A percentile compares a stretch with the other conserved stretches of the same genome.
Evolutionary conservation across 225 moss, liverwort and hornwort genomes (phyloP).

Genomic region (Pseudoscleropodium purum): DNA sequence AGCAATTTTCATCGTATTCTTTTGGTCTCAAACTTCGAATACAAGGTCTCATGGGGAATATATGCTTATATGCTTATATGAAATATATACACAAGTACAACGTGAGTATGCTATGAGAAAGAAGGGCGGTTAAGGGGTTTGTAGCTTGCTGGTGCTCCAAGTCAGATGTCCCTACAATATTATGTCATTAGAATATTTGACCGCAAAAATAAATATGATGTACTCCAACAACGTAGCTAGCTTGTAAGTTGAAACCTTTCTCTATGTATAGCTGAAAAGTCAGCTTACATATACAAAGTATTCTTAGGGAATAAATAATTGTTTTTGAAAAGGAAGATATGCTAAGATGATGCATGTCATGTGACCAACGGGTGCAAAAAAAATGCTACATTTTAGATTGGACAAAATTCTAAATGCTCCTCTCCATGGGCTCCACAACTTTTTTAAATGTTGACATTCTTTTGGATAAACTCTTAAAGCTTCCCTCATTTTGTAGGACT

Average conservation of each 20-base stretch:
- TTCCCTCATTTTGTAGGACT: background rate
- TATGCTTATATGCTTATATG: too few relatives aligned
- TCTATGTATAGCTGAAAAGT: fast-evolving
- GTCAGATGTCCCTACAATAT: background rate
- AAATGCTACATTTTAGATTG: too few relatives aligned
- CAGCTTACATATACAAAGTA: background rate
- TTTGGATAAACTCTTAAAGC: fast-evolving
- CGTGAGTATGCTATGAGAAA: background rate
- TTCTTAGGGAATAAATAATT: background rate
- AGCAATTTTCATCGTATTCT: background rate
- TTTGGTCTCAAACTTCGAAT: background rate
- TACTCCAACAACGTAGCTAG: fast-evolving
- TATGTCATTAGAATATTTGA: background rate
- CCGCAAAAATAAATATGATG: background rate
- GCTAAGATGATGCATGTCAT: background rate
- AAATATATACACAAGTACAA: background rate
- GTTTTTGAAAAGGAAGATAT: background rate
- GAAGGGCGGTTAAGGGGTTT: background rate
- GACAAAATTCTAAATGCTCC: background rate
- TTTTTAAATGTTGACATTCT: too few relatives aligned
- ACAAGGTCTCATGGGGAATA: too few relatives aligned
- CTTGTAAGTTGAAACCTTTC: background rate
- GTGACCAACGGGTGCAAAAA: background rate
- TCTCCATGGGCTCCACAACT: background rate
- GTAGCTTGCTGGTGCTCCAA: background rate